Evolutionary conservation across 2,329 filamentous ascomycete genomes (phyloP), one percentile per base, ranked within the genome.

Genomic region (Apiospora rasikravindrae): DNA sequence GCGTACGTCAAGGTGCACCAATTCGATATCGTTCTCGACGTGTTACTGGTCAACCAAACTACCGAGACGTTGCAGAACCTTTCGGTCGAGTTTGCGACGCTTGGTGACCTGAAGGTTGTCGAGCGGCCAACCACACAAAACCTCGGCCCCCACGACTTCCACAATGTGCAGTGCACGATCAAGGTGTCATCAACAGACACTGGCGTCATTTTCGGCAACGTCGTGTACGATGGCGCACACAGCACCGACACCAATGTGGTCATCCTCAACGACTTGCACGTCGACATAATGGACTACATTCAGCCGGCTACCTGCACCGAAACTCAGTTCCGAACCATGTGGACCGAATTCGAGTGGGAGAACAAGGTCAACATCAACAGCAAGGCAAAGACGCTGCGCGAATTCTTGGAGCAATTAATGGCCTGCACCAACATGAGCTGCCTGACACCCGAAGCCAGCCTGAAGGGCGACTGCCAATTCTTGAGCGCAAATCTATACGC

Each of bases 331-430:
- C 91, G 96, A 73, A 97, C 94, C n/a, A 99, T 99, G 96, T 99
- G 96, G 96, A 99, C 96, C 49, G 96, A 99, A 81, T 99, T 99
- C 77, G 96, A 99, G 82, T 99, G 96, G 96, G 96, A 99, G 88
- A 99, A 99, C 86, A 99, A 99, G 89, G 96, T 99, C 83, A 99
- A 99, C 86, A 98, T 99, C 86, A 98, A 98, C 85, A 97, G 94
- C 75, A 98, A 98, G 88, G 94, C 94, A 76, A 97, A 96, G 86
- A 93, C 90, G 40, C 87, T 99, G 73, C 91, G 96, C 69, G 94
- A 97, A 26, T 99, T 99, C 90, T 86, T 99, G 75, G 92, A 94
- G 77, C 93, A 97, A 81, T 87, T 99, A 73, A 98, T 98, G 96
- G 94, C 95, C 74, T 96, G 93, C 82, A 99, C 96, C 70, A 98